Percentiles rank a stretch among this genome's conserved stretches.
These are phyloP conservation scores for Cladosporium halotolerans DNA, from an alignment of 2,329 filamentous ascomycete species.

Conservation along the genomic window DNA sequence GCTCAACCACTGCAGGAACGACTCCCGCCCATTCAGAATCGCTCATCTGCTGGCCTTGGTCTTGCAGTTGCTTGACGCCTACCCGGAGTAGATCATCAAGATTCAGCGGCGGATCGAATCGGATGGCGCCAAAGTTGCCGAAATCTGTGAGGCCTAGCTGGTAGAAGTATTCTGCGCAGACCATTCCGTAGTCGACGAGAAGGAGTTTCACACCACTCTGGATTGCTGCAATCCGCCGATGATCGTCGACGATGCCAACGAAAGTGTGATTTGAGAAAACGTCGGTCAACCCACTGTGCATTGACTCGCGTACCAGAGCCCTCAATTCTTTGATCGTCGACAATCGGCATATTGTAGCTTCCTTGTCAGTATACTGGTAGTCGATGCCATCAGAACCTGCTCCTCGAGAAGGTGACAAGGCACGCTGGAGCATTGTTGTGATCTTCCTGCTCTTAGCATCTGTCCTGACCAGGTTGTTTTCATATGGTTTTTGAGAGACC, in stretches of 20 bases:
- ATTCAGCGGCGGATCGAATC: constrained; percentile 68
- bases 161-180: constrained; percentile 86
- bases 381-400: constrained; percentile 47
- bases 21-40: constrained; percentile 63
- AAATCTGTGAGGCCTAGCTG: constrained; percentile 93
- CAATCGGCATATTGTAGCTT: constrained; percentile 64
- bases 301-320: constrained; percentile 68
- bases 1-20: constrained; percentile 57
- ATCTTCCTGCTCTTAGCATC: constrained; percentile 89
- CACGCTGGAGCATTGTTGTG: constrained; percentile 66
- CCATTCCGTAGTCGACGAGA: constrained; percentile 84
- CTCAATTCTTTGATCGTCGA: constrained; percentile 82
- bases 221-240: constrained; percentile 79
- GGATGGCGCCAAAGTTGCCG: constrained; percentile 83
- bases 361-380: constrained; percentile 67
- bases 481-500: constrained; percentile 54
- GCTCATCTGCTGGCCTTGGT: constrained; percentile 32
- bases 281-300: constrained; percentile 81
- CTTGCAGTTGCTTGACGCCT: constrained; percentile 61
- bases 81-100: constrained; percentile 65
- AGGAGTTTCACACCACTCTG: constrained; percentile 90
- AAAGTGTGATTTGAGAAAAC: constrained; percentile 85
- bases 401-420: constrained; percentile 32
- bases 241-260: constrained; percentile 85
- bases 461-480: constrained; percentile 85